phyloP scores from a whole-genome alignment of 2,329 filamentous ascomycete species.

The Pseudogymnoascus sp. region DNA sequence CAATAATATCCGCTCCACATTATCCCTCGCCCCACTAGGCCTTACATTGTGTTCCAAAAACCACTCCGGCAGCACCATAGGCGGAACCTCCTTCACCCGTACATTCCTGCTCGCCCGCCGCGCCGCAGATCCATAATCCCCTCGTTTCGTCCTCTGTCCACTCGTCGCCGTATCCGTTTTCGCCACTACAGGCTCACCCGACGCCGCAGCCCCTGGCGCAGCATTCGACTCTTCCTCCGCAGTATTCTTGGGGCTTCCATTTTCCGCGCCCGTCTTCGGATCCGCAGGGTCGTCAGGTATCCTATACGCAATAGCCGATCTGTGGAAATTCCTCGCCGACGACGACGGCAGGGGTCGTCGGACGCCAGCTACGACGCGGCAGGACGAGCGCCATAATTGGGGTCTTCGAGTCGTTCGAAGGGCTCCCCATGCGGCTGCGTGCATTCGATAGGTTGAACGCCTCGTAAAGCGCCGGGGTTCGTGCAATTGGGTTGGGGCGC shows the following conservation, averaged over 20 bases:
- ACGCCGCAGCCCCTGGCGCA: not conserved
- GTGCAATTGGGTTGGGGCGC: conserved; percentile 4
- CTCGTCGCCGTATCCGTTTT: conserved; percentile 13
- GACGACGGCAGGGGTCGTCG: conserved; percentile 21
- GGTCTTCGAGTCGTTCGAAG: conserved; percentile 25
- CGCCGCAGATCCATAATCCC: conserved; percentile 17
- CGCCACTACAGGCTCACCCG: not conserved
- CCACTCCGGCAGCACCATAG: conserved; percentile 48
- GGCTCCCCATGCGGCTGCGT: conserved; percentile 25
- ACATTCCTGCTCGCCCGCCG: conserved; percentile 20
- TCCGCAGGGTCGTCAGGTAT: conserved; percentile 18
- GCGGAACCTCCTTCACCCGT: conserved; percentile 36
- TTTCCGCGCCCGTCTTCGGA: not conserved
- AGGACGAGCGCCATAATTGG: conserved; percentile 21
- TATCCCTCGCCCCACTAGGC: conserved; percentile 1
- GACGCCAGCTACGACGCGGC: conserved; percentile 26
- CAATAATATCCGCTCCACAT: conserved; percentile 1
- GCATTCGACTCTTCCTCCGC: conserved; percentile 14
- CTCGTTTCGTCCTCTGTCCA: conserved; percentile 17
- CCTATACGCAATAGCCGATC: conserved; percentile 21
- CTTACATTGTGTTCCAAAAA: conserved; percentile 49
- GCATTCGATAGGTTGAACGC: conserved; percentile 27
- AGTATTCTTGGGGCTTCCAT: no score
- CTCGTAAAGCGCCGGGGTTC: conserved; percentile 23
- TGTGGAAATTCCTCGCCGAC: conserved; percentile 24